A percentile compares a stretch with the other conserved stretches of the same genome.
phyloP scores from a whole-genome alignment of 2,329 filamentous ascomycete species.

The Ophiocordyceps camponoti-floridani region DNA sequence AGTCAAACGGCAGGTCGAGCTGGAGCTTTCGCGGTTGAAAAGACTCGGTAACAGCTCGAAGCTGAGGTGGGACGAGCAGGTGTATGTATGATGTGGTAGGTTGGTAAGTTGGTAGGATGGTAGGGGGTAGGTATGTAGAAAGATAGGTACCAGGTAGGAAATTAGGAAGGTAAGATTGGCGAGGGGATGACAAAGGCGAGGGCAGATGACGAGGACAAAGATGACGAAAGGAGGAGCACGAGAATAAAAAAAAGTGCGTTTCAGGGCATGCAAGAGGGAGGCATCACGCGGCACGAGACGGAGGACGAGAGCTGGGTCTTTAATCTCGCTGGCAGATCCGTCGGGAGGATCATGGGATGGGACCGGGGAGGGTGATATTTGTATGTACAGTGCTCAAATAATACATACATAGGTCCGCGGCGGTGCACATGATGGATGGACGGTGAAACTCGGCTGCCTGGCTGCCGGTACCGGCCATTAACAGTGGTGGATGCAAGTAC shows the following conservation, averaged over 20 bases:
- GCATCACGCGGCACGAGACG: not conserved
- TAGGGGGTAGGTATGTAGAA: too few relatives aligned
- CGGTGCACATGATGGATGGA: not conserved
- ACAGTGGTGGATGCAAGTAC: too few relatives aligned
- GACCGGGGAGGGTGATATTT: not conserved
- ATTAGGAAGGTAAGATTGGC: too few relatives aligned
- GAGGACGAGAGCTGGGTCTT: not conserved
- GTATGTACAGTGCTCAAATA: not conserved
- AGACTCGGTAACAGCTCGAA: too few relatives aligned
- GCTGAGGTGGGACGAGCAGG: too few relatives aligned
- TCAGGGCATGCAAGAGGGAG: not conserved
- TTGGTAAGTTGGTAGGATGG: too few relatives aligned
- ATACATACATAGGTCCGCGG: not conserved
- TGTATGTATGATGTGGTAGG: too few relatives aligned
- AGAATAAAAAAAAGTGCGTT: not conserved
- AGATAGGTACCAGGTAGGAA: too few relatives aligned
- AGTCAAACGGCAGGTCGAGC: not conserved
- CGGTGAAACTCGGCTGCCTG: not conserved
- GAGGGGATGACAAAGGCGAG: not conserved
- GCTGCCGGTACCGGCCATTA: not conserved
- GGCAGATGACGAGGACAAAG: not conserved
- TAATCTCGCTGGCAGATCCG: not conserved
- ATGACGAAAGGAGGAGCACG: not conserved
- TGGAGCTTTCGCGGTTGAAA: not conserved
- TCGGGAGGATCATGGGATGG: not conserved